Base-by-base conservation (phyloP, 2,329 filamentous ascomycete genomes). In the Ceratocystiopsis minuta region DNA sequence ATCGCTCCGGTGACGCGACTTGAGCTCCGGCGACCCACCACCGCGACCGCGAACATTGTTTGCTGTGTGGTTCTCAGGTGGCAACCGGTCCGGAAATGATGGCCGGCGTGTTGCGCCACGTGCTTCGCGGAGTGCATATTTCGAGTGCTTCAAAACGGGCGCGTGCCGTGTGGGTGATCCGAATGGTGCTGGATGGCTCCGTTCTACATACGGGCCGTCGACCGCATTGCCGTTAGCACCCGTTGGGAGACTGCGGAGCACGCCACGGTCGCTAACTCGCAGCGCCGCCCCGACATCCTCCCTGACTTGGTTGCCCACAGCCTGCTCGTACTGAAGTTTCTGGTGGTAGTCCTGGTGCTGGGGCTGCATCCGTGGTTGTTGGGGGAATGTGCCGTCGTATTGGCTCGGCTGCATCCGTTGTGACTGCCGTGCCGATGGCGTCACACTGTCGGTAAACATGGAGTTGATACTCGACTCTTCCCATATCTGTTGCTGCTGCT, bases 41-140 rank as follows among this genome's bases (percentile, higher is more conserved):
- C 24, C 24, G 9, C 24, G 6, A 10, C 24, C 24, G 7, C 4
- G 24, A 28, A 28, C 24, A 28, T 10, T 6, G 24, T 28, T 28
- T 28, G 24, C 11, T 28, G 7, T 10, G 24, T 28, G 24, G n/a
- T 40, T 37, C 3, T 40, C 36, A 13, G 20, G 41, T 1, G 48
- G 36, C 33, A 40, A 39, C n/a, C 41, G 45, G 6, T 50, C 50
- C 2, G 46, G 34, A 39, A 48, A 50, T 2, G 48, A 47, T 6
- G 49, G 46, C 2, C 42, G 40, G 24, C 50, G 51, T 37, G 49
- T 52, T 16, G 42, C 43, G n/a, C 50, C 51, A 6, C 52, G 52
- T 12, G 48, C 50, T 40, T 65, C 60, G 16, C 64, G 59, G 44
- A 64, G 50, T 1, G 64, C 56, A n/a, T 65, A 53, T 38, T 55